These are phyloP conservation scores for Allium sativum DNA, from an alignment of 106 monocot species.

Conservation along the genomic window DNA sequence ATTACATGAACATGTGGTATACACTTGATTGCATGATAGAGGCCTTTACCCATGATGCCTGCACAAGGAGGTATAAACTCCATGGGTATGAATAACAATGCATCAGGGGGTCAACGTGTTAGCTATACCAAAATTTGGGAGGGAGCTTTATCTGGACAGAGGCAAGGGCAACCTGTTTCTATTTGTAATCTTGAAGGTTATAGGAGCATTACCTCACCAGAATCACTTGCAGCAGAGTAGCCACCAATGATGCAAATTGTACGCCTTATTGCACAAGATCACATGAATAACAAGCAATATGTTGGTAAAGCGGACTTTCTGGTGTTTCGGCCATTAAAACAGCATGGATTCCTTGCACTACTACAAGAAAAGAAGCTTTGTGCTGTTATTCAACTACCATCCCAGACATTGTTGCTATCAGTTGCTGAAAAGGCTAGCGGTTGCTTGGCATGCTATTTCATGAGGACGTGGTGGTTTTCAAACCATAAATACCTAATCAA, in stretches of 20 bases:
- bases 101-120: slow-evolving; percentile 50
- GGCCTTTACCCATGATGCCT: slow-evolving; percentile 79
- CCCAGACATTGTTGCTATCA: slow-evolving; percentile 84
- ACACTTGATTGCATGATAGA: too few species aligned
- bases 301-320: slow-evolving; percentile 88
- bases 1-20: too few species aligned
- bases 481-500: slow-evolving; percentile 69
- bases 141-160: slow-evolving; percentile 93
- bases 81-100: slow-evolving; percentile 44
- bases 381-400: slow-evolving; percentile 94
- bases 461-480: slow-evolving; percentile 99
- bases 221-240: slow-evolving; percentile 94
- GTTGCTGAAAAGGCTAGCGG: slow-evolving; percentile 88
- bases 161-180: slow-evolving; percentile 93
- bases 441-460: slow-evolving; percentile 97
- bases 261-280: slow-evolving; percentile 93
- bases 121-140: slow-evolving; percentile 97
- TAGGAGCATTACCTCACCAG: slow-evolving; percentile 58
- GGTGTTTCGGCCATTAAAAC: slow-evolving; percentile 87
- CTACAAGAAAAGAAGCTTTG: slow-evolving; percentile 98
- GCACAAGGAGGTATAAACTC: slow-evolving; percentile 57
- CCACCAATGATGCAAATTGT: slow-evolving; percentile 91
- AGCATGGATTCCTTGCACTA: slow-evolving; percentile 90
- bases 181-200: slow-evolving; percentile 99
- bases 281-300: slow-evolving; percentile 99